A percentile compares a stretch with the other conserved stretches of the same genome.
Evolutionary conservation across 2,329 filamentous ascomycete species (phyloP).

Genomic region (Pseudocercospora fijiensis): DNA sequence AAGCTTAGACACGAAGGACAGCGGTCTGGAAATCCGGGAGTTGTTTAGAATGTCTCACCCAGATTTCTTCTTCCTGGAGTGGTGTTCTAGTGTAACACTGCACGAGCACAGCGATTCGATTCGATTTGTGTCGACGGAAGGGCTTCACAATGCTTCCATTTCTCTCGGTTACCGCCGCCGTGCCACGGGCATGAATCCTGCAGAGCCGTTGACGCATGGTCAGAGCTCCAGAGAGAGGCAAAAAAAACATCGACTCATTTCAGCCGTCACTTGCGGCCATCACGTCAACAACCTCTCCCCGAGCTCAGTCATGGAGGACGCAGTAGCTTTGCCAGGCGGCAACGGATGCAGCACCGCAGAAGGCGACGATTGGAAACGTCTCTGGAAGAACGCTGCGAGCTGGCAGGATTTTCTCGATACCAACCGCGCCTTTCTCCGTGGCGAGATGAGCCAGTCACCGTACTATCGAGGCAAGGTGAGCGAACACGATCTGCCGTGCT

Average conservation of each 20-base stretch:
- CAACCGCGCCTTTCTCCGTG: not conserved
- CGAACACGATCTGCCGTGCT: too few relatives aligned
- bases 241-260: not conserved
- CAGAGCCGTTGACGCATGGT: not conserved
- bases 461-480: not conserved
- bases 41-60: too few relatives aligned
- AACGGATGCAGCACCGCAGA: not conserved
- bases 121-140: too few relatives aligned
- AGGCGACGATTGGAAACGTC: not conserved
- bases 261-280: not conserved
- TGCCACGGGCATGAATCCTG: too few relatives aligned
- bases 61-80: too few relatives aligned
- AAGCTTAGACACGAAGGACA: not conserved
- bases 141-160: too few relatives aligned
- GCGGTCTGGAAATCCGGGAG: too few relatives aligned
- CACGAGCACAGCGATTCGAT: too few relatives aligned
- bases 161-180: too few relatives aligned
- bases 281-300: not conserved
- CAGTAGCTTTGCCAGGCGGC: not conserved
- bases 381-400: not conserved
- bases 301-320: not conserved
- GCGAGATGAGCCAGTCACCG: not conserved
- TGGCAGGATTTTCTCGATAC: not conserved
- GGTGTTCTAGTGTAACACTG: too few relatives aligned
- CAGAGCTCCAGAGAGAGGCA: not conserved